These are phyloP conservation scores for Teratosphaeria viscida DNA, from an alignment of 2,329 filamentous ascomycete genomes.

Conservation along the genomic window DNA sequence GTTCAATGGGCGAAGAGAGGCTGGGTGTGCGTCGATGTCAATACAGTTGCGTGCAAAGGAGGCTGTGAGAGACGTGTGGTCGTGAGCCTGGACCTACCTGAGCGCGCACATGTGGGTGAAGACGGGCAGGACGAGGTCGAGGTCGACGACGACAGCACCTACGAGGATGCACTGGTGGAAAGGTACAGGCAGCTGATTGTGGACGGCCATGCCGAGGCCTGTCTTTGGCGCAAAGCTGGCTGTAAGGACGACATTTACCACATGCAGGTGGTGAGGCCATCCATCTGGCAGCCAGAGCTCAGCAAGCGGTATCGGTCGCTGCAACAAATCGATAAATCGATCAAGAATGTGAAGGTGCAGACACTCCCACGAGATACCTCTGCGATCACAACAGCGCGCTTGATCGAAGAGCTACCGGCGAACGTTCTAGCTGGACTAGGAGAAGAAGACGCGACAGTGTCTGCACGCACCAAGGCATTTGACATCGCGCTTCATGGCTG, in stretches of 20 bases:
- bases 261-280: conserved; percentile 35
- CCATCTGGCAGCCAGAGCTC: conserved; percentile 25
- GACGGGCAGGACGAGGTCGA: conserved; percentile 47
- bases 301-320: conserved; percentile 18
- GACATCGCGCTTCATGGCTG: conserved; percentile 36
- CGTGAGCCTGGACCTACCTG: conserved; percentile 58
- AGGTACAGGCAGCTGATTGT: conserved; percentile 66
- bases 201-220: conserved; percentile 66
- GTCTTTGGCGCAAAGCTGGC: conserved; percentile 77
- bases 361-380: conserved; percentile 3
- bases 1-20: conserved; percentile 90
- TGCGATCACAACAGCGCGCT: conserved; percentile 7
- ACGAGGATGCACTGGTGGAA: conserved; percentile 55
- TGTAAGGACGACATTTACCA: conserved; percentile 68
- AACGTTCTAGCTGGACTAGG: conserved; percentile 14
- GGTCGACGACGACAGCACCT: conserved; percentile 21
- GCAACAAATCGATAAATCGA: conserved; percentile 14
- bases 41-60: conserved; percentile 70
- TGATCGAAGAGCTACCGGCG: conserved; percentile 19
- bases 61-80: conserved; percentile 77
- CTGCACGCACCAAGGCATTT: conserved; percentile 13
- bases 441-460: background rate
- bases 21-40: conserved; percentile 75
- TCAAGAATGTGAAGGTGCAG: conserved; percentile 16
- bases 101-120: conserved; percentile 22